These are phyloP conservation scores for Lachnellula suecica DNA, from an alignment of 2,329 filamentous ascomycete genomes.

Conservation along the genomic window DNA sequence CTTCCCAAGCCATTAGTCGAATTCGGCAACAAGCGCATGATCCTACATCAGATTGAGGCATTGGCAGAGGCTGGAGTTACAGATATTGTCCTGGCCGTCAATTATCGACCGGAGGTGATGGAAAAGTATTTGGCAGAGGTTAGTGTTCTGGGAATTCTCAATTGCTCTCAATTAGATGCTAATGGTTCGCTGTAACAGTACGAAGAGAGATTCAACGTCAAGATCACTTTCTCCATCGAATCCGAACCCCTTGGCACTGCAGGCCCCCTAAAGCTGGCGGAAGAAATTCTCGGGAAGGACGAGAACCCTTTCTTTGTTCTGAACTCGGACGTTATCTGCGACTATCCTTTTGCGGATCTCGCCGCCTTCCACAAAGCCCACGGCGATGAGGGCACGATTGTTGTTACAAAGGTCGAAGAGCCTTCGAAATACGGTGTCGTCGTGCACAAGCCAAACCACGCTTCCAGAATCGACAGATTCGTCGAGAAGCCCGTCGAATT, in stretches of 20 bases:
- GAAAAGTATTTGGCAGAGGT: constrained; percentile 89
- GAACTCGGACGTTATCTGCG: constrained; percentile 98
- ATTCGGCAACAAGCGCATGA: constrained; percentile 99
- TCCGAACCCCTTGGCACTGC: constrained; percentile 93
- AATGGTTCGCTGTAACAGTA: constrained; percentile 55
- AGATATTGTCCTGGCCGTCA: constrained; percentile 96
- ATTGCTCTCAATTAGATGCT: constrained; percentile 9
- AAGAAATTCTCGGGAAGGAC: constrained; percentile 89
- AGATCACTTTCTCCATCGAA: constrained; percentile 96
- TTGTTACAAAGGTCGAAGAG: constrained; percentile 98
- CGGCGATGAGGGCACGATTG: constrained; percentile 94
- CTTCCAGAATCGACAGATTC: constrained; percentile 93
- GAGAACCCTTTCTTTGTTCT: constrained; percentile 96
- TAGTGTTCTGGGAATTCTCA: constrained; percentile 30
- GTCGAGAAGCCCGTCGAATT: constrained; percentile 99
- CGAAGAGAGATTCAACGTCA: constrained; percentile 87
- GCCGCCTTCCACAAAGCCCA: constrained; percentile 90
- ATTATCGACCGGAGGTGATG: constrained; percentile 99
- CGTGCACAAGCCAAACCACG: constrained; percentile 91
- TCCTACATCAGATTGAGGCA: constrained; percentile 95
- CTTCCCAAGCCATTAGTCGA: constrained; percentile 97
- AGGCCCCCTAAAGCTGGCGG: constrained; percentile 91
- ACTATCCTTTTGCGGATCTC: constrained; percentile 90
- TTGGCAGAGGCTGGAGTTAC: constrained; percentile 92
- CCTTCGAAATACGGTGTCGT: constrained; percentile 98